Conservation (phyloP, 352 stramenopile genomes). For the Globisporangium barbulae region DNA sequence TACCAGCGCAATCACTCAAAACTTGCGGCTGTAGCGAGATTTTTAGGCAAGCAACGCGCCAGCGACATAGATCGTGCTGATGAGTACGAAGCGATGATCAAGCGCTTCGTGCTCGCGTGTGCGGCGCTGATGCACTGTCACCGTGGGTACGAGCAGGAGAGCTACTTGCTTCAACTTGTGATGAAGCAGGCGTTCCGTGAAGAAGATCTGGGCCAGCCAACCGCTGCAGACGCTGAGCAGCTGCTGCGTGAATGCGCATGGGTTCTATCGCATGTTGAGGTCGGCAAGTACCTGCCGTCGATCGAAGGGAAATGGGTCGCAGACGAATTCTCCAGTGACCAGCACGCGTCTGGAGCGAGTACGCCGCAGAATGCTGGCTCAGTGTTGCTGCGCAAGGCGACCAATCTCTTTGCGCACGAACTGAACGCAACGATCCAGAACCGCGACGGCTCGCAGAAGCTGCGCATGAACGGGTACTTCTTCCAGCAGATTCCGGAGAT, state of each 20-base stretch:
- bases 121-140: slow-evolving; percentile 60
- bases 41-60: slow-evolving; percentile 32
- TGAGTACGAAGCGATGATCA: slow-evolving; percentile 18
- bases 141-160: slow-evolving; percentile 63
- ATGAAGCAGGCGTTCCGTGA: slow-evolving; percentile 35
- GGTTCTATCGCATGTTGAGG: slow-evolving; percentile 39
- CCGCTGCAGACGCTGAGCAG: slow-evolving; percentile 34
- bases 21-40: slow-evolving; percentile 38
- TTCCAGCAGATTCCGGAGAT: slow-evolving; percentile 53
- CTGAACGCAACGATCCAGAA: slow-evolving; percentile 58
- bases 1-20: slow-evolving; percentile 41
- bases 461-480: slow-evolving; percentile 63
- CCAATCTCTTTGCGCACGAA: slow-evolving; percentile 61
- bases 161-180: slow-evolving; percentile 33
- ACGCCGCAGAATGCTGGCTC: slow-evolving; percentile 62
- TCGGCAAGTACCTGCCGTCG: slow-evolving; percentile 48
- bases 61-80: background rate
- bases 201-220: slow-evolving; percentile 29
- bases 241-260: slow-evolving; percentile 56
- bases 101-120: slow-evolving; percentile 35
- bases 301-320: slow-evolving; percentile 79
- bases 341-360: slow-evolving; percentile 31
- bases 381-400: slow-evolving; percentile 51
- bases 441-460: slow-evolving; percentile 28
- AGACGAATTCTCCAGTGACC: slow-evolving; percentile 71